Base-by-base conservation (phyloP, 2,329 filamentous ascomycete species). In the Colletotrichum paranaense region DNA sequence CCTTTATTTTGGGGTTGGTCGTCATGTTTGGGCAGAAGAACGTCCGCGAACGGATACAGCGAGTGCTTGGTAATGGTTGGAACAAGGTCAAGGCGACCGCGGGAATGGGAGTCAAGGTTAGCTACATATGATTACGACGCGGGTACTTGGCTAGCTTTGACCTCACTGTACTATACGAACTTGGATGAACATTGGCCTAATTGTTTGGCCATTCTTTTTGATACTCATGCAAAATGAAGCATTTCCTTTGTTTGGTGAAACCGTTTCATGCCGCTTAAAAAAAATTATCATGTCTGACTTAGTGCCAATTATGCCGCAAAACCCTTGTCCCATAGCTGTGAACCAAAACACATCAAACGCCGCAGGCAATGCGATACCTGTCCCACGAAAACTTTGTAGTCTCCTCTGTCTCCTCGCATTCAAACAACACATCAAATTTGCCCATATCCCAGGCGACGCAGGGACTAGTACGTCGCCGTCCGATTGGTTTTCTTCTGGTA, bases 41-140 rank as follows among this genome's bases (percentile, higher is more conserved):
- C 79, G 86, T 97, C 16, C 90, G 95, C 53, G 92, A 97, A 76
- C 89, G 93, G 76, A 82, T 98, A 46, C 88, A 91, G 80, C 88
- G 92, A 68, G 86, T 95, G 49, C 80, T 97, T 56, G 89, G 89
- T 52, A 86, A 88, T 32, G 91, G 91, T 11, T 97, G 95, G 95
- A 89, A 90, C 67, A 98, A 97, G 84, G 85, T 98, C 53, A 91
- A 90, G 80, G 89, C 91, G 58, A 98, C 97, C 0, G 92, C 96
- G 5, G 95, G 95, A 1, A 98, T 98, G 96, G 97, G 96, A 2
- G 94, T 97, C 75, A 98, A 98, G 86, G 95, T 98, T 79, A 97
- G 94, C 81, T 98, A 98, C 84, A 97, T 99, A 73, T 98, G 84
- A 87, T 75, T 49, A 49, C 55, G 52, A 62, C 60, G 57, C 60